Evolutionary conservation across 371 early-diverging fungal genomes (phyloP).

Genomic region (Mortierella sp.): DNA sequence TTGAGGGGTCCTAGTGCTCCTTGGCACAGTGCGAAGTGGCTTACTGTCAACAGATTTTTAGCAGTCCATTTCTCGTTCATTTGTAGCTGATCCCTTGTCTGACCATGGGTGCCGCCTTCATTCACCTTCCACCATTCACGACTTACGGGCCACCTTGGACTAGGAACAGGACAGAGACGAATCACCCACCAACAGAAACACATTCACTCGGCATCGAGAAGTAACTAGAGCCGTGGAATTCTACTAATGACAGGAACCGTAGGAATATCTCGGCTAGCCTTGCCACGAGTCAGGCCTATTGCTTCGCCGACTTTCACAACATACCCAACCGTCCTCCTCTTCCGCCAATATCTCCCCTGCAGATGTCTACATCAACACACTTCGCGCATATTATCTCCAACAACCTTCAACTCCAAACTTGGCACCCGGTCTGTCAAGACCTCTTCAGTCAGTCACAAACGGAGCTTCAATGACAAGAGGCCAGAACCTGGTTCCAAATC

Average conservation of each 20-base stretch:
- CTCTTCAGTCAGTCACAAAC: neutral
- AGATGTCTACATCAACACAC: neutral
- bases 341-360: neutral
- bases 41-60: constrained; percentile 8
- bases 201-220: neutral
- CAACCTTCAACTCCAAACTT: neutral
- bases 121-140: neutral
- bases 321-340: neutral
- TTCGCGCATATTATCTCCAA: neutral
- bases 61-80: neutral
- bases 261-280: constrained; percentile 35
- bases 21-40: neutral
- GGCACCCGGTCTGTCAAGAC: constrained; percentile 5
- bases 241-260: constrained; percentile 40
- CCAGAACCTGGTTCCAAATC: neutral
- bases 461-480: neutral
- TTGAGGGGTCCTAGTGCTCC: too few species aligned
- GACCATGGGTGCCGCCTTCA: neutral
- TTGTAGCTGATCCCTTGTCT: neutral
- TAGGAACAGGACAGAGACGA: neutral
- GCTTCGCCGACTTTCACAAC: neutral
- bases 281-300: neutral
- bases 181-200: neutral
- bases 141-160: neutral
- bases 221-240: neutral